Base-by-base conservation (phyloP, 805 yeast genomes). In the Ascoidea tarda region DNA sequence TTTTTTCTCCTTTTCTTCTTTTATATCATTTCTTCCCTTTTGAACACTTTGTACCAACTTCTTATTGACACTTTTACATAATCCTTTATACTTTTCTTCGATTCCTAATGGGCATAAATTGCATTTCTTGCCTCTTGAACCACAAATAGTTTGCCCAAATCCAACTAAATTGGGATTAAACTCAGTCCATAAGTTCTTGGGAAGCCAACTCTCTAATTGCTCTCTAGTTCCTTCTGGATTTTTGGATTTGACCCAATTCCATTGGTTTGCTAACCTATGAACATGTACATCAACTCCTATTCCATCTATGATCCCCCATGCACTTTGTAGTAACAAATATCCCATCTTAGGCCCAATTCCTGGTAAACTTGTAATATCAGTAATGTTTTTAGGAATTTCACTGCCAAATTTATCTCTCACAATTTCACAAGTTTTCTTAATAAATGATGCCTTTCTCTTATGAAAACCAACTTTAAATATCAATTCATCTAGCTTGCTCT, bases 341-440 rank as follows among this genome's bases (percentile, higher is more conserved):
- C 95, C 96, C 98, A 90, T 90, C 64, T 90, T 90, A 6, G 96
- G 96, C 0, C 98, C 98, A 2, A 90, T 95, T 0, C 98, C 98
- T 0, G 96, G 96, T 38, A 90, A 68, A 0, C 75, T 65, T 5
- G 77, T 72, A 51, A 90, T 72, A 0, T 82, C 90, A 5, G 75
- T 79, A 6, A 85, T 73, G 1, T 82, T 74, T 54, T 74, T 66
- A 0, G 98, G 98, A 3, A 91, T 74, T 58, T 89, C 96, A 6
- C 81, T 80, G 8, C 70, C 68, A 62, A 73, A 79, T 21, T 73
- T 60, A 1, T 73, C 75, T 3, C 61, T 59, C 6, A 89, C 58
- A 5, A 84, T 69, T 51, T 68, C 69, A 6, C 84, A 76, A 0
- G 93, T 72, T 58, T 73, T 69, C 59, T 81, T 82, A 53, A 90